A percentile compares a stretch with the other conserved stretches of the same genome.
Evolutionary conservation across 2,329 filamentous ascomycete genomes (phyloP).

Genomic region (Cytospora leucostoma): DNA sequence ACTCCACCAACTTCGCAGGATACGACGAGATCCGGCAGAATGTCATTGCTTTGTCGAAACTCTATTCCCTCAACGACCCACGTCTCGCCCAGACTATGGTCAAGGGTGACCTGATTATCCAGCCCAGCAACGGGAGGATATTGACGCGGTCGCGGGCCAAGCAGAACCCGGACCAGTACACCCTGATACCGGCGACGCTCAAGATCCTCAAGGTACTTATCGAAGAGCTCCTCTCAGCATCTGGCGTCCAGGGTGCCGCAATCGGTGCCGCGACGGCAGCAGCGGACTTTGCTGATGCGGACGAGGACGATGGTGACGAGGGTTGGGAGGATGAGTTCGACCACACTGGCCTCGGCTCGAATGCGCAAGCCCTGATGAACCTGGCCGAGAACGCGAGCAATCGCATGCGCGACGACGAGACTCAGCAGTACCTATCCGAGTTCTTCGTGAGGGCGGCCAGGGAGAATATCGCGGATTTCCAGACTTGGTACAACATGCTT

Average conservation of each 20-base stretch:
- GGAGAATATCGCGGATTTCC: constrained; percentile 59
- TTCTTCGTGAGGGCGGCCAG: constrained; percentile 70
- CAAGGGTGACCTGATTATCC: constrained; percentile 85
- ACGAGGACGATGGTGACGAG: constrained; percentile 73
- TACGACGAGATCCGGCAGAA: constrained; percentile 98
- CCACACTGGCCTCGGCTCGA: constrained; percentile 71
- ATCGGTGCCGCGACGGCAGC: constrained; percentile 63
- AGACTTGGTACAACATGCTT: constrained; percentile 57
- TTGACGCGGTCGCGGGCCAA: constrained; percentile 92
- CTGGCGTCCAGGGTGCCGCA: constrained; percentile 62
- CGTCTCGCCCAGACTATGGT: constrained; percentile 79
- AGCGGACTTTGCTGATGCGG: constrained; percentile 54
- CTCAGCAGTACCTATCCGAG: constrained; percentile 77
- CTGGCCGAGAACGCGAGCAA: constrained; percentile 62
- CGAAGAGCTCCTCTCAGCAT: constrained; percentile 83
- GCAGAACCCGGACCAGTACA: constrained; percentile 87
- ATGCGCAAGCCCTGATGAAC: constrained; percentile 78
- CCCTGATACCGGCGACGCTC: constrained; percentile 80
- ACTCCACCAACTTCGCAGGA: constrained; percentile 94
- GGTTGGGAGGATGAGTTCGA: constrained; percentile 88
- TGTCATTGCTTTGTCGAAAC: constrained; percentile 87
- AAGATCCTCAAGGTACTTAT: constrained; percentile 97
- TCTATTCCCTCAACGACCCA: constrained; percentile 84
- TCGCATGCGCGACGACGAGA: constrained; percentile 84
- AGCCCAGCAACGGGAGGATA: constrained; percentile 74